A percentile compares a stretch with the other conserved stretches of the same genome.
phyloP scores from a whole-genome alignment of 495 filamentous ascomycete species.

The Aspergillus bridgeri region DNA sequence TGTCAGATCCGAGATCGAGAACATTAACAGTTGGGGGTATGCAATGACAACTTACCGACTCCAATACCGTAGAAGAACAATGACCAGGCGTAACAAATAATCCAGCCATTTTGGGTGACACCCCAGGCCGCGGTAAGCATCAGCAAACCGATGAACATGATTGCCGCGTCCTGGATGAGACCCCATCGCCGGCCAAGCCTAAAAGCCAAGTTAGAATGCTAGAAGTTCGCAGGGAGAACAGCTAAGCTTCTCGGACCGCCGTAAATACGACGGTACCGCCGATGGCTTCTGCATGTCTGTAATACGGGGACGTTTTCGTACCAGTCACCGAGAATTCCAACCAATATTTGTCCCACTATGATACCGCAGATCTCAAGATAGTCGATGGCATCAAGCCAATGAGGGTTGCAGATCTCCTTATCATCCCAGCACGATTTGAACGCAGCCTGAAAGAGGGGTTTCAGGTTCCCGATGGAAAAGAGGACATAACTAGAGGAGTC shows the following conservation, averaged over 20 bases:
- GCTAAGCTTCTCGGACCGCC: not conserved
- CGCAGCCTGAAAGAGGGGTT: constrained; percentile 65
- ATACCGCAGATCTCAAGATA: constrained; percentile 88
- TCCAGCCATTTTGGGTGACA: constrained; percentile 77
- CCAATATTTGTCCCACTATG: constrained; percentile 77
- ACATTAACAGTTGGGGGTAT: not conserved
- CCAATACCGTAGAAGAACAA: constrained; percentile 89
- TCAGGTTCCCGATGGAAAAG: constrained; percentile 89
- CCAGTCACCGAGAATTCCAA: constrained; percentile 63
- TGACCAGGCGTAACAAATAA: constrained; percentile 88
- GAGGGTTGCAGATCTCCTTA: constrained; percentile 59
- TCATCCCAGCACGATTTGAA: constrained; percentile 74
- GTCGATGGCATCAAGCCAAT: constrained; percentile 73
- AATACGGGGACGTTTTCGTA: constrained; percentile 25
- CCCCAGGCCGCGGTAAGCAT: constrained; percentile 90
- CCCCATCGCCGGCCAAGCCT: constrained; percentile 87
- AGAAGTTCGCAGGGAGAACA: not conserved
- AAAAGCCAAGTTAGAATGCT: not conserved
- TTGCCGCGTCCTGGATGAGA: constrained; percentile 84
- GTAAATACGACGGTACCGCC: too few species aligned
- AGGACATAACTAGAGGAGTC: constrained; percentile 66
- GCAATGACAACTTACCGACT: constrained; percentile 54
- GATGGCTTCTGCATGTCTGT: too few species aligned
- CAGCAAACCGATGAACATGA: constrained; percentile 86
- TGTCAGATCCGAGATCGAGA: not conserved